A percentile compares a stretch with the other conserved stretches of the same genome.
Evolutionary conservation across 805 yeast genomes (phyloP).

Genomic region (Candida berthetii): DNA sequence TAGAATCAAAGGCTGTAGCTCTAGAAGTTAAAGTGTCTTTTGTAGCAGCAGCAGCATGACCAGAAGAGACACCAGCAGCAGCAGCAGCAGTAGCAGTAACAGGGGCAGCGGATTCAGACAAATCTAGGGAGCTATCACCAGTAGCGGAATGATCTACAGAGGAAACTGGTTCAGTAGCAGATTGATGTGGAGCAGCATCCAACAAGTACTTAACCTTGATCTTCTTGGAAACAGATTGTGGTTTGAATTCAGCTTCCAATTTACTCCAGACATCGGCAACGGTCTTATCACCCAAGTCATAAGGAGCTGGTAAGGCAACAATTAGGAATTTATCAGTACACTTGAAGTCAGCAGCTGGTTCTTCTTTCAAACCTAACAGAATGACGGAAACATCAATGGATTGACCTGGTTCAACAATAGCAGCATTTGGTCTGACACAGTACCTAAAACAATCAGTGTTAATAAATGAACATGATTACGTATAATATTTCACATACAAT

Average conservation of each 20-base stretch:
- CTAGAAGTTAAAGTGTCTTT: slow-evolving; percentile 10
- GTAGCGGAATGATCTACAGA: no score
- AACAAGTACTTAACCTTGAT: slow-evolving; percentile 54
- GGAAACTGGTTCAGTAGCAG: not conserved
- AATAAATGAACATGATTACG: no score
- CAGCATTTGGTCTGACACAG: slow-evolving; percentile 95
- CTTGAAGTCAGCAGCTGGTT: slow-evolving; percentile 66
- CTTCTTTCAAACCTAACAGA: slow-evolving; percentile 75
- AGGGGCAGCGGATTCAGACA: not conserved
- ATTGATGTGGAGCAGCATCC: slow-evolving; percentile 4
- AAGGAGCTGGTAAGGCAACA: slow-evolving; percentile 74
- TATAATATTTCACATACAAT: slow-evolving; percentile 34
- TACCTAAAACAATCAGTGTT: slow-evolving; percentile 27
- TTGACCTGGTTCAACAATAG: slow-evolving; percentile 70
- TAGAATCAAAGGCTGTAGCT: slow-evolving; percentile 1
- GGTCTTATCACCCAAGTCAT: slow-evolving; percentile 44
- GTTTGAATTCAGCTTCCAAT: slow-evolving; percentile 54
- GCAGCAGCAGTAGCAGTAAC: not conserved
- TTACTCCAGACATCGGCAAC: slow-evolving; percentile 74
- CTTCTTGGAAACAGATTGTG: slow-evolving; percentile 54
- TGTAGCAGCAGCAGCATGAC: slow-evolving; percentile 12
- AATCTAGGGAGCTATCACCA: no score
- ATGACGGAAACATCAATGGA: slow-evolving; percentile 72
- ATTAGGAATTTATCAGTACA: slow-evolving; percentile 92
- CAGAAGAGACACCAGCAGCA: slow-evolving; percentile 10